phyloP scores from a whole-genome alignment of 2,329 filamentous ascomycete genomes.

The Epichloe elymi region DNA sequence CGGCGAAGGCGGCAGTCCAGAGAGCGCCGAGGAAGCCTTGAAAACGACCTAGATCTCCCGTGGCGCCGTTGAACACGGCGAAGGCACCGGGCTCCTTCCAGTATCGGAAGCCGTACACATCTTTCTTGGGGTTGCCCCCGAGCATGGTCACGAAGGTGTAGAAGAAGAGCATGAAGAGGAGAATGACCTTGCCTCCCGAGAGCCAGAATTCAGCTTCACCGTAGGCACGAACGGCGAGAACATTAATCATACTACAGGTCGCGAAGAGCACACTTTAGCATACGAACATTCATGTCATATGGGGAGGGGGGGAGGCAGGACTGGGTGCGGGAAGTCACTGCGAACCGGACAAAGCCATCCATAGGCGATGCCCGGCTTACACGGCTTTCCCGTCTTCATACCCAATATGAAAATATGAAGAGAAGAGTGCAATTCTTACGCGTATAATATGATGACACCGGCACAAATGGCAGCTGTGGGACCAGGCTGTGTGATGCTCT shows the following conservation, averaged over 20 bases:
- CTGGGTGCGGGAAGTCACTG: background rate
- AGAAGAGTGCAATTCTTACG: slow-evolving; percentile 27
- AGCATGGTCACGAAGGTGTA: slow-evolving; percentile 75
- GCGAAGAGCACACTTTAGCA: slow-evolving; percentile 16
- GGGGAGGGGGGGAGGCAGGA: background rate
- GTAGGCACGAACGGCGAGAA: slow-evolving; percentile 52
- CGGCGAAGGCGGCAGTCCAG: slow-evolving; percentile 49
- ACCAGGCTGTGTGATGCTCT: slow-evolving; percentile 42
- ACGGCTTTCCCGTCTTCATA: background rate
- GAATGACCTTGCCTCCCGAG: slow-evolving; percentile 47
- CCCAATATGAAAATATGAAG: background rate
- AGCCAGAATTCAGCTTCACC: slow-evolving; percentile 63
- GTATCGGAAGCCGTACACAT: slow-evolving; percentile 58
- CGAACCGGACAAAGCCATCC: background rate
- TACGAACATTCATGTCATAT: slow-evolving; percentile 5
- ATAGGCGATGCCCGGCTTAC: background rate
- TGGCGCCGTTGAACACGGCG: slow-evolving; percentile 39
- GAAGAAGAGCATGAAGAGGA: slow-evolving; percentile 53
- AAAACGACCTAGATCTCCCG: slow-evolving; percentile 50
- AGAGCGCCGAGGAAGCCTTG: slow-evolving; percentile 57
- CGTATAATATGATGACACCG: slow-evolving; percentile 41
- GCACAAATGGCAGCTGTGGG: slow-evolving; percentile 53
- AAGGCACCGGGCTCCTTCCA: slow-evolving; percentile 36
- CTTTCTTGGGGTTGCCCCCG: slow-evolving; percentile 61
- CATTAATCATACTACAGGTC: slow-evolving; percentile 37